A percentile compares a stretch with the other conserved stretches of the same genome.
Evolutionary conservation across 2,329 filamentous ascomycete species (phyloP).

Genomic region (Phialemoniopsis sp.): DNA sequence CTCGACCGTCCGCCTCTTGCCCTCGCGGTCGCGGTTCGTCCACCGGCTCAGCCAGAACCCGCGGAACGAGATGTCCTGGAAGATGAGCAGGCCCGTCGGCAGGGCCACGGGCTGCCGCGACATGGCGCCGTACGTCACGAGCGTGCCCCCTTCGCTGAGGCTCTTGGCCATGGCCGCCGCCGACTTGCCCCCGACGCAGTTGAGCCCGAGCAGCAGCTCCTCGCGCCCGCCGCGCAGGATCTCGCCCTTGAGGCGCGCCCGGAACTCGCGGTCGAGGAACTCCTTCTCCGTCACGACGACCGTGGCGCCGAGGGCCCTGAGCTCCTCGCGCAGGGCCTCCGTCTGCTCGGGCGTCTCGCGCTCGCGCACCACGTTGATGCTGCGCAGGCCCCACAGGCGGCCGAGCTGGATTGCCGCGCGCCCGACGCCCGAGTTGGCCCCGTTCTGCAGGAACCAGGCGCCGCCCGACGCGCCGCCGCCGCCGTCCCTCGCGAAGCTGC

Average conservation of each 20-base stretch:
- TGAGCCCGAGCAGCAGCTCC: conserved; percentile 72
- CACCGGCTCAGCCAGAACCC: conserved; percentile 95
- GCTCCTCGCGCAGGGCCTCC: conserved; percentile 49
- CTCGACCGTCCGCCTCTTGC: conserved; percentile 76
- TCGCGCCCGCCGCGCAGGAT: conserved; percentile 70
- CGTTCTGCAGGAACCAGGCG: conserved; percentile 96
- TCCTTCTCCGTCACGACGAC: conserved; percentile 54
- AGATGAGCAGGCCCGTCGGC: conserved; percentile 83
- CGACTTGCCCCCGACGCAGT: conserved; percentile 89
- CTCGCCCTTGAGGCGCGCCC: conserved; percentile 49
- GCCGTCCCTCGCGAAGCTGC: conserved; percentile 27
- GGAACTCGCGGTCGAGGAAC: conserved; percentile 56
- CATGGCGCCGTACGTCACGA: conserved; percentile 98
- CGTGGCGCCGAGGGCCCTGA: conserved; percentile 50
- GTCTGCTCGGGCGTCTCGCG: conserved; percentile 62
- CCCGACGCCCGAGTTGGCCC: conserved; percentile 90
- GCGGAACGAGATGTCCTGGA: conserved; percentile 83
- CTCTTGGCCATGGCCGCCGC: conserved; percentile 75
- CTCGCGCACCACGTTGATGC: conserved; percentile 83
- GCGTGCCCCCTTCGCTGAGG: conserved; percentile 62
- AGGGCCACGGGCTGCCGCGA: conserved; percentile 78
- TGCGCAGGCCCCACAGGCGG: conserved; percentile 80
- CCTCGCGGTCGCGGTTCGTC: conserved; percentile 69
- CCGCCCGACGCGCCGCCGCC: conserved; percentile 70
- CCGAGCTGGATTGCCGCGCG: conserved; percentile 87